Evolutionary conservation across 306 rosid genomes (phyloP), one percentile per base, ranked within the genome.

Genomic region (Begonia masoniana): DNA sequence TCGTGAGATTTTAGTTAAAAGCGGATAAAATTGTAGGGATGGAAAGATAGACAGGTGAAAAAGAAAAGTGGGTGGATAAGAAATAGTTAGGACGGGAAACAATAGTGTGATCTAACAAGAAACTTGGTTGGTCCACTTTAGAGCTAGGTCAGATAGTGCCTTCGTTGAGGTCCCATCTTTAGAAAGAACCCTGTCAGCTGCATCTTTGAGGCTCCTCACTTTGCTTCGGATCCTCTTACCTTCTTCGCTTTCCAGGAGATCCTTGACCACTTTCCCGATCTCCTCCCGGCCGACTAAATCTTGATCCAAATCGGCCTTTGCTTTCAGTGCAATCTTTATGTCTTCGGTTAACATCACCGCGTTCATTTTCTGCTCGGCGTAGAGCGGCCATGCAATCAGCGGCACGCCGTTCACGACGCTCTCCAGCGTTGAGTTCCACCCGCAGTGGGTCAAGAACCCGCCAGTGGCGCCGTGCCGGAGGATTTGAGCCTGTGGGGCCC

Each of bases 401-500:
- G 96, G 94, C n/a, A 87, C 73, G 4, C 94, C 96, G 14, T 58
- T 67, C 0, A 66, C 82, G 8, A 81, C 75, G 1, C 85, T 77
- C 56, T 87, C 96, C 0, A 84, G 71, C 0, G 70, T 12, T 0
- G 96, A 87, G 47, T 87, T 88, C 97, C 97, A 88, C 0, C 97
- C 97, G 7, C 97, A 88, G 10, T 88, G 97, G 10, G 72, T 82
- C 0, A 88, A 36, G 66, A 88, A 84, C 36, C 82, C 97, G 0
- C 84, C 97, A 0, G 82, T 82, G 0, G 97, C 75, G 0, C 62
- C 62, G 14, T 88, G 97, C n/a, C 71, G 60, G 4, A 88, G 47
- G 0, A 88, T 63, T 17, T 76, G 80, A 0, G 81, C 66, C 17
- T 88, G 97, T 1, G 97, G 97, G 3, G 86, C 97, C 97, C 97